Evolutionary conservation across 768 basidiomycete species (phyloP).

Genomic region (Mycena maculata): DNA sequence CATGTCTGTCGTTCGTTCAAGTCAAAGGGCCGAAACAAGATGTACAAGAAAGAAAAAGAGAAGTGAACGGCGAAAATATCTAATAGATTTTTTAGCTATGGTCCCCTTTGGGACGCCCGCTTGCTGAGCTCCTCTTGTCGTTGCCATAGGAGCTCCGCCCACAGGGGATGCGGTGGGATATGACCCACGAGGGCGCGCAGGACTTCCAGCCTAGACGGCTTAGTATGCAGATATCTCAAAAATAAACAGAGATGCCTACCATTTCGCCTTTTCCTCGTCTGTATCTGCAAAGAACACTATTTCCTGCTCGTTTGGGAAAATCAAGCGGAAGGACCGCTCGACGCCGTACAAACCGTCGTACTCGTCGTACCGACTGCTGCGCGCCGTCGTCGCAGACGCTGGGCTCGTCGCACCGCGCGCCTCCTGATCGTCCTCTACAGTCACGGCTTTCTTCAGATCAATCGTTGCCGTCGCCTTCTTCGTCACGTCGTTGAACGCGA

Average conservation of each 20-base stretch:
- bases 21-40: constrained; percentile 4
- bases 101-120: constrained; percentile 39
- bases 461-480: constrained; percentile 92
- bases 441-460: constrained; percentile 84
- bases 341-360: constrained; percentile 75
- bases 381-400: constrained; percentile 49
- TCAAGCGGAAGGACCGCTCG: constrained; percentile 86
- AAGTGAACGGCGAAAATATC: constrained; percentile 7
- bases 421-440: constrained; percentile 82
- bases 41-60: constrained; percentile 30
- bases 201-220: constrained; percentile 78
- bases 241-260: constrained; percentile 61
- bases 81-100: constrained; percentile 23
- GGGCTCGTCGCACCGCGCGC: constrained; percentile 60
- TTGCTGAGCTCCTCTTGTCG: constrained; percentile 68
- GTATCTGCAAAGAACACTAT: constrained; percentile 94
- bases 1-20: constrained; percentile 13
- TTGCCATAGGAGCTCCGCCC: constrained; percentile 94
- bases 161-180: constrained; percentile 92
- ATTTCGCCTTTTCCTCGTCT: constrained; percentile 86
- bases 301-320: constrained; percentile 81
- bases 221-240: background rate
- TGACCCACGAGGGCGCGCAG: constrained; percentile 86
- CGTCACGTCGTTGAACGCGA: constrained; percentile 94
- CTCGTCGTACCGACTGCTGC: constrained; percentile 61